A percentile compares a stretch with the other conserved stretches of the same genome.
phyloP scores from a whole-genome alignment of 2,329 filamentous ascomycete genomes.

The Ceratocystis colombiana region DNA sequence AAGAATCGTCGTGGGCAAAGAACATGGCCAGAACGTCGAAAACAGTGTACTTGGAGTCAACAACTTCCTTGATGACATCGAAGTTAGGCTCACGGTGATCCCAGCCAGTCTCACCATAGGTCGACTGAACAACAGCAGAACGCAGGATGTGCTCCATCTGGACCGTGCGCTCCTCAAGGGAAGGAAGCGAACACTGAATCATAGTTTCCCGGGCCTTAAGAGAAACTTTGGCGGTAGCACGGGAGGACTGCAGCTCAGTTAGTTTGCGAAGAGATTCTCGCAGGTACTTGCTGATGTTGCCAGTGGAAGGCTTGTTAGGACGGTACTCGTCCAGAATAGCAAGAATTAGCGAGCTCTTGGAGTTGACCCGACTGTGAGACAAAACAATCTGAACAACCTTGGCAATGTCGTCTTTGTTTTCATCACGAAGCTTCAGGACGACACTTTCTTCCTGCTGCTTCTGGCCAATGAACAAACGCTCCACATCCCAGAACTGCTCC shows the following conservation, averaged over 20 bases:
- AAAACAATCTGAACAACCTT: constrained; percentile 82
- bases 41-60: constrained; percentile 97
- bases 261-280: constrained; percentile 72
- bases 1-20: constrained; percentile 87
- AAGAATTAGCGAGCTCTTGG: constrained; percentile 88
- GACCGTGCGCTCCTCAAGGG: constrained; percentile 81
- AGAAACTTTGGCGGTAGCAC: constrained; percentile 82
- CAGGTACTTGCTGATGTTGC: constrained; percentile 81
- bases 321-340: constrained; percentile 90
- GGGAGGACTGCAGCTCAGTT: constrained; percentile 76
- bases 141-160: constrained; percentile 99
- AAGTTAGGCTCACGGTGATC: constrained; percentile 88
- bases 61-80: constrained; percentile 89
- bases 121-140: constrained; percentile 90
- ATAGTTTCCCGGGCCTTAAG: constrained; percentile 95
- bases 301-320: constrained; percentile 83
- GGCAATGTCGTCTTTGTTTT: constrained; percentile 84
- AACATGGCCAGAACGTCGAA: constrained; percentile 93
- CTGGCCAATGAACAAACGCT: constrained; percentile 77
- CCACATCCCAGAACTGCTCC: constrained; percentile 69
- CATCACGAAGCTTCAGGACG: constrained; percentile 83
- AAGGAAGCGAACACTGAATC: constrained; percentile 93
- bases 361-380: constrained; percentile 81
- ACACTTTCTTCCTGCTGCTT: constrained; percentile 86
- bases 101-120: constrained; percentile 93